phyloP scores from a whole-genome alignment of 2,329 filamentous ascomycete species.

The Aspergillus sp. region DNA sequence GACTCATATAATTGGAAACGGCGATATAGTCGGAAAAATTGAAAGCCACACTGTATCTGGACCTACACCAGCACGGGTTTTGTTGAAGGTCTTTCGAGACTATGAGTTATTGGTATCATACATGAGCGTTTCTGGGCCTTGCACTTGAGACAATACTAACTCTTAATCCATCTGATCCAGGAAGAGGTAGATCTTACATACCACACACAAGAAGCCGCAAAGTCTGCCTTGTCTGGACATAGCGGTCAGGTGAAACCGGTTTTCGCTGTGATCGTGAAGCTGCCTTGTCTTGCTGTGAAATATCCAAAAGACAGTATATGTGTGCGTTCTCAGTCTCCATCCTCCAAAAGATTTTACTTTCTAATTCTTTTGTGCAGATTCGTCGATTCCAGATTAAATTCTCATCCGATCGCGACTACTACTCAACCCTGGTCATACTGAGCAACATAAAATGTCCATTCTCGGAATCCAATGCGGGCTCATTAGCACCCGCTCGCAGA shows the following conservation, averaged over 20 bases:
- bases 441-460: slow-evolving; percentile 38
- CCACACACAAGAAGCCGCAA: slow-evolving; percentile 21
- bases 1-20: slow-evolving; percentile 36
- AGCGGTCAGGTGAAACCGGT: slow-evolving; percentile 18
- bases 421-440: slow-evolving; percentile 35
- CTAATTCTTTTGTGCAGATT: slow-evolving; percentile 22
- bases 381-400: slow-evolving; percentile 43
- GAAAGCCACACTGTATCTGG: slow-evolving; percentile 18
- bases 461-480: slow-evolving; percentile 29
- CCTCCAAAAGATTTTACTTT: slow-evolving; percentile 25
- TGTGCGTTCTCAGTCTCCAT: slow-evolving; percentile 13
- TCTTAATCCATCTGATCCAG: slow-evolving; percentile 15
- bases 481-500: slow-evolving; percentile 13
- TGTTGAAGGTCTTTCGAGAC: slow-evolving; percentile 31
- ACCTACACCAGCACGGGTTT: slow-evolving; percentile 8
- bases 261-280: slow-evolving; percentile 38
- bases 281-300: slow-evolving; percentile 41
- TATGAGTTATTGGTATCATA: slow-evolving; percentile 30
- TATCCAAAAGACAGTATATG: slow-evolving; percentile 29
- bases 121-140: background rate
- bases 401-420: slow-evolving; percentile 33
- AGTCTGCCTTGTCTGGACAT: slow-evolving; percentile 11
- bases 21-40: slow-evolving; percentile 30
- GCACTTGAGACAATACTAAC: slow-evolving; percentile 1
- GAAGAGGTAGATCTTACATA: slow-evolving; percentile 37